These are phyloP conservation scores for Moesziomyces antarcticus DNA, from an alignment of 1,284 basidiomycete genomes.

Conservation along the genomic window DNA sequence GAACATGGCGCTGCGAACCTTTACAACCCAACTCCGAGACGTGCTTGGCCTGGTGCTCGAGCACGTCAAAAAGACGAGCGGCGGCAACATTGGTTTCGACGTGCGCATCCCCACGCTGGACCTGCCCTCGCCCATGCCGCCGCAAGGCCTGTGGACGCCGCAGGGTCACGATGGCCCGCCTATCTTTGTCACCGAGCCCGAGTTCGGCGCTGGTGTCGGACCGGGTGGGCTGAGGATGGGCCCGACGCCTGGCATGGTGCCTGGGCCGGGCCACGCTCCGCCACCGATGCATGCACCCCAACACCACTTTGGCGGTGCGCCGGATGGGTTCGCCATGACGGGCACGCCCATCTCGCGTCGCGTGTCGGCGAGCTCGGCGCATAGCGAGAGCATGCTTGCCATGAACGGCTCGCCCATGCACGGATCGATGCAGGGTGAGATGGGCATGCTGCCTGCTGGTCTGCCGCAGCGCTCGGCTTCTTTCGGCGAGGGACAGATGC, in stretches of 20 bases:
- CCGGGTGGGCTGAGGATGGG: constrained; percentile 28
- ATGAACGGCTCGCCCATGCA: constrained; percentile 45
- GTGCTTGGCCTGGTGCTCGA: constrained; percentile 49
- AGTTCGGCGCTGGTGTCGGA: constrained; percentile 34
- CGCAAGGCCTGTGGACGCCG: constrained; percentile 45
- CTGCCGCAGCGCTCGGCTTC: constrained; percentile 43
- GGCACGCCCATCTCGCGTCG: constrained; percentile 41
- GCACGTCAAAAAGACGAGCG: constrained; percentile 53
- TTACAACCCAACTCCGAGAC: constrained; percentile 46
- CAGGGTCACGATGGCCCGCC: constrained; percentile 55
- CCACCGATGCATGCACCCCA: constrained; percentile 17
- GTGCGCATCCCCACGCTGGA: constrained; percentile 47
- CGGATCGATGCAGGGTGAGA: constrained; percentile 35
- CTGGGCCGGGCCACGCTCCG: constrained; percentile 11
- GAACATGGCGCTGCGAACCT: constrained; percentile 51
- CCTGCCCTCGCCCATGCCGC: constrained; percentile 49
- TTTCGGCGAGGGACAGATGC: constrained; percentile 49
- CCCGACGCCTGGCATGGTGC: constrained; percentile 8
- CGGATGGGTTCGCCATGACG: constrained; percentile 24
- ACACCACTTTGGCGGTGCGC: constrained; percentile 7
- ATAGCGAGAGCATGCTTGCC: constrained; percentile 43
- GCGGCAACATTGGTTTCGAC: constrained; percentile 54
- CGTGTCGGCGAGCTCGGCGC: constrained; percentile 41
- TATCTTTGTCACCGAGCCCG: constrained; percentile 59
- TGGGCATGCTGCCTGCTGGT: constrained; percentile 27